These are phyloP conservation scores for Thalassiosira hispida DNA, from an alignment of 352 stramenopile genomes.

Conservation along the genomic window DNA sequence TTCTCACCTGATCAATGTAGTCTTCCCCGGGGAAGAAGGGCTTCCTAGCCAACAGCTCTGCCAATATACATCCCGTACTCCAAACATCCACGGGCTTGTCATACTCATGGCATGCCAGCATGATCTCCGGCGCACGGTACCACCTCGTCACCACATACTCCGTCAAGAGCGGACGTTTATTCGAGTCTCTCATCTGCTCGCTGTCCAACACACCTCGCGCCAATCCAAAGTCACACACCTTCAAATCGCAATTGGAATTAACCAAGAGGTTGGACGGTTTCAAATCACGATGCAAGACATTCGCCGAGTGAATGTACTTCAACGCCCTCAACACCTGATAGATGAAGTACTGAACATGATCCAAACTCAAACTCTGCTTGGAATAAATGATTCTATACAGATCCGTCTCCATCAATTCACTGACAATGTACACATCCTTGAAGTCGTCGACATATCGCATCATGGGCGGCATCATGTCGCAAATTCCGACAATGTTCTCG, in stretches of 20 bases:
- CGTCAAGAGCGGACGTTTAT: constrained; percentile 67
- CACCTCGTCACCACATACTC: constrained; percentile 91
- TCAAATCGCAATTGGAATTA: constrained; percentile 94
- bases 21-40: constrained; percentile 98
- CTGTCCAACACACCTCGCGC: constrained; percentile 88
- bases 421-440: constrained; percentile 97
- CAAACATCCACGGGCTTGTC: constrained; percentile 96
- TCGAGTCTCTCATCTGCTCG: constrained; percentile 62
- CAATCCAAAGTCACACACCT: constrained; percentile 96
- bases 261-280: constrained; percentile 88
- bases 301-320: constrained; percentile 94
- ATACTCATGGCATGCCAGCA: constrained; percentile 98
- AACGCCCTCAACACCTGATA: constrained; percentile 95
- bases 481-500: constrained; percentile 94
- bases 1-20: constrained; percentile 98
- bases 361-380: constrained; percentile 90
- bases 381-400: constrained; percentile 98
- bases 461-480: constrained; percentile 93
- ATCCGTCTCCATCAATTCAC: constrained; percentile 98
- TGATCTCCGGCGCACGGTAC: constrained; percentile 95
- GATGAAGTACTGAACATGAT: constrained; percentile 96
- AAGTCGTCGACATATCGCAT: constrained; percentile 90
- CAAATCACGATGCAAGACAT: constrained; percentile 91
- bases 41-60: constrained; percentile 96
- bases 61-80: constrained; percentile 98